Conservation (phyloP, 805 yeast species). For the Candida multigemmis region DNA sequence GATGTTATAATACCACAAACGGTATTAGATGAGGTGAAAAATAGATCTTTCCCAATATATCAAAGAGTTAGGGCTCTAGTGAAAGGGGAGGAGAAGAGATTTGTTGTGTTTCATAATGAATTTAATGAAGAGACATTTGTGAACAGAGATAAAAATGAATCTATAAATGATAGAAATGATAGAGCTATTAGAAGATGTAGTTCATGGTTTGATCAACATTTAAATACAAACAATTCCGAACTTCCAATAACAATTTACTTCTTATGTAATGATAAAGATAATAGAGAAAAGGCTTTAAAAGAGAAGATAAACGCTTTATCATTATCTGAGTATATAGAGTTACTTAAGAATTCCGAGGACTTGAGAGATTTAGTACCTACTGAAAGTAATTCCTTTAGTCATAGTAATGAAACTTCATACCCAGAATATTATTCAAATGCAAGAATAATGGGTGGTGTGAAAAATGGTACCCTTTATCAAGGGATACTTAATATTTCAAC, state of each 20-base stretch:
- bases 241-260: conserved; percentile 40
- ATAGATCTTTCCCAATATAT: conserved; percentile 80
- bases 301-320: conserved; percentile 50
- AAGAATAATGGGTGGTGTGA: conserved; percentile 83
- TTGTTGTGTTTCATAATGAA: conserved; percentile 89
- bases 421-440: conserved; percentile 76
- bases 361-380: conserved; percentile 70
- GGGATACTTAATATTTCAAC: conserved; percentile 76
- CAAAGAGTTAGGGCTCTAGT: conserved; percentile 72
- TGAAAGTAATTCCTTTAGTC: conserved; percentile 7
- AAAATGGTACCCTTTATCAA: conserved; percentile 79
- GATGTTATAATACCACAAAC: conserved; percentile 96
- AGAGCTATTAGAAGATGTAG: conserved; percentile 76
- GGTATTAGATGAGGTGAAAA: conserved; percentile 86
- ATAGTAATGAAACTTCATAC: conserved; percentile 45
- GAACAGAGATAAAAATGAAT: conserved; percentile 53
- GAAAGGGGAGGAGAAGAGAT: conserved; percentile 70
- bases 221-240: conserved; percentile 23
- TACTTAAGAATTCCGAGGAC: conserved; percentile 63
- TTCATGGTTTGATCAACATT: conserved; percentile 63
- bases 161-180: conserved; percentile 85
- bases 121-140: conserved; percentile 66
- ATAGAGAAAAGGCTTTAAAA: conserved; percentile 44
- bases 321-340: conserved; percentile 60
- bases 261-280: conserved; percentile 72